Conservation (phyloP, 2,329 filamentous ascomycete genomes). For the Torrubiellomyces zombiae region DNA sequence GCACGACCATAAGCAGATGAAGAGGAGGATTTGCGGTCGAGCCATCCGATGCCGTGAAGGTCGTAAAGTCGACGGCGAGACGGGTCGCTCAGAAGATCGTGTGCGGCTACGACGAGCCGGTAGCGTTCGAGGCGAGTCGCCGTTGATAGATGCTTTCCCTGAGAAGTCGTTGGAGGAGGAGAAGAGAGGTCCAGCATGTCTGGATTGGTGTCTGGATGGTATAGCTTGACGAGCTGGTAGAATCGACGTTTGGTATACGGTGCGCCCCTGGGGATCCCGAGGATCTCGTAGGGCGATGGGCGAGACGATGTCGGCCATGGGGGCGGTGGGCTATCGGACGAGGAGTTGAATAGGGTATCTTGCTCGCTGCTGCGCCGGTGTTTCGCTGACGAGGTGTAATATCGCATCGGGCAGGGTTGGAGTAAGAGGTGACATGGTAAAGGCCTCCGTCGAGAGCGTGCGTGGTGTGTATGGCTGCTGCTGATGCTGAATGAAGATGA, state of each 20-base stretch:
- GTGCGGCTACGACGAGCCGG: slow-evolving; percentile 70
- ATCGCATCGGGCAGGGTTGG: too few relatives aligned
- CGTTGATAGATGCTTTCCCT: slow-evolving; percentile 21
- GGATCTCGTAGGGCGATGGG: slow-evolving; percentile 84
- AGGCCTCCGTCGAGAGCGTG: too few relatives aligned
- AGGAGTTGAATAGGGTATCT: slow-evolving; percentile 2
- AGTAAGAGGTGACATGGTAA: too few relatives aligned
- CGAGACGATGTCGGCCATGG: slow-evolving; percentile 30
- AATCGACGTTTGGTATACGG: slow-evolving; percentile 72
- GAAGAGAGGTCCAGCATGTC: slow-evolving; percentile 6
- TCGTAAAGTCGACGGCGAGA: slow-evolving; percentile 70
- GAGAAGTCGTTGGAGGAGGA: too few relatives aligned
- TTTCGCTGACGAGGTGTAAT: too few relatives aligned
- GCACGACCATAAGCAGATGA: slow-evolving; percentile 30
- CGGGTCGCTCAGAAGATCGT: slow-evolving; percentile 74
- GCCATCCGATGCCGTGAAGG: slow-evolving; percentile 66
- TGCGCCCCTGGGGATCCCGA: slow-evolving; percentile 39
- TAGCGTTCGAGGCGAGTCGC: slow-evolving; percentile 70
- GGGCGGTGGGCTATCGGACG: slow-evolving; percentile 3
- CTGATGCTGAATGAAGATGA: too few relatives aligned
- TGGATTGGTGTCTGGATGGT: slow-evolving; percentile 64
- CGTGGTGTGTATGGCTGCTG: too few relatives aligned
- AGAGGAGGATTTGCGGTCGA: slow-evolving; percentile 32
- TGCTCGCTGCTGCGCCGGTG: not conserved
- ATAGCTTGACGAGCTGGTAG: slow-evolving; percentile 86